A percentile compares a stretch with the other conserved stretches of the same genome.
phyloP scores from a whole-genome alignment of 805 yeast species.

The Maudiozyma serrabonitensis region DNA sequence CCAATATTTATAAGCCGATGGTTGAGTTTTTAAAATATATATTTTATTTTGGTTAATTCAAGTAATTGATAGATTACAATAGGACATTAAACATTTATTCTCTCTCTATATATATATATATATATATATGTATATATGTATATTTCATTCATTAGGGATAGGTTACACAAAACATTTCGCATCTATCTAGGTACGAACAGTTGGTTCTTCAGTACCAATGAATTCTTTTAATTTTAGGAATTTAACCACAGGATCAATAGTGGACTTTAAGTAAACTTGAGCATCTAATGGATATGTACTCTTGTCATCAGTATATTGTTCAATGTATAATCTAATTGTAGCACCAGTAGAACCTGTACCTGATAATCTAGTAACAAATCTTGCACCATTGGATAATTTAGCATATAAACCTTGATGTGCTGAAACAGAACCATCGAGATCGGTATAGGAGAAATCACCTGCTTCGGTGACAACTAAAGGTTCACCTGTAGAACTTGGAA shows the following conservation, averaged over 20 bases:
- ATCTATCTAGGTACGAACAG: constrained; percentile 38
- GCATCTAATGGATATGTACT: constrained; percentile 43
- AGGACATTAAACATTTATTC: no score
- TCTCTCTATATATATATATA: no score
- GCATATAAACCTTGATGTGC: constrained; percentile 81
- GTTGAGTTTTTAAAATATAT: no score
- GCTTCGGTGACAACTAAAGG: constrained; percentile 58
- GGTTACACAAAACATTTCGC: not conserved
- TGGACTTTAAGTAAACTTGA: constrained; percentile 56
- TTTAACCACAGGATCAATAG: constrained; percentile 51
- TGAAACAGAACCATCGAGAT: constrained; percentile 87
- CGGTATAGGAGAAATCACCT: constrained; percentile 88
- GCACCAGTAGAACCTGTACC: constrained; percentile 99
- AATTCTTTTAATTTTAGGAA: constrained; percentile 64
- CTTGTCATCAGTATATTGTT: constrained; percentile 62
- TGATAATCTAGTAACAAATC: constrained; percentile 82
- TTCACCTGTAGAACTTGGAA: constrained; percentile 30
- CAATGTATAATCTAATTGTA: constrained; percentile 86
- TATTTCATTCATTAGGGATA: no score
- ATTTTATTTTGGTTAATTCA: no score
- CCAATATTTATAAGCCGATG: no score
- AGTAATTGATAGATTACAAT: no score
- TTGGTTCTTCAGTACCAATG: constrained; percentile 80
- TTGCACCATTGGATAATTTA: constrained; percentile 70
- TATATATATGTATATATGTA: no score